Evolutionary conservation across 176 grass and related monocot species (phyloP).

Genomic region (Alopecurus myosuroides): DNA sequence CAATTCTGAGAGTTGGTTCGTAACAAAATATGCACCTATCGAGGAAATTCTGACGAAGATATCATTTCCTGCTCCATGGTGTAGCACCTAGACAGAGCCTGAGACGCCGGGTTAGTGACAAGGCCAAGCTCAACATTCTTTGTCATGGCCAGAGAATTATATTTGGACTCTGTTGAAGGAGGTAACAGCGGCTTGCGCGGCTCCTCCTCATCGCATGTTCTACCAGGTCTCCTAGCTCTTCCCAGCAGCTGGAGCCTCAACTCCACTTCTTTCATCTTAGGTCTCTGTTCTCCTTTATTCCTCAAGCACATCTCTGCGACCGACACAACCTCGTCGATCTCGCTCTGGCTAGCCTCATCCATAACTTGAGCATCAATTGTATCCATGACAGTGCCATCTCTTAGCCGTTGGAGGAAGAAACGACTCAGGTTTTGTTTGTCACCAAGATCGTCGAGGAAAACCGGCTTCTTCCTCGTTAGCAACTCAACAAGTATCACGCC

Average conservation of each 20-base stretch:
- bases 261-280: slow-evolving; percentile 52
- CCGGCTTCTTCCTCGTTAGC: slow-evolving; percentile 39
- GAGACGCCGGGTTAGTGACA: not conserved
- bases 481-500: slow-evolving; percentile 49
- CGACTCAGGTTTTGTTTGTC: slow-evolving; percentile 30
- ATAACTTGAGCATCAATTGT: slow-evolving; percentile 29
- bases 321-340: slow-evolving; percentile 15
- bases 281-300: slow-evolving; percentile 32
- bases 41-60: slow-evolving; percentile 18
- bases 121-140: slow-evolving; percentile 6
- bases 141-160: not conserved
- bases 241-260: slow-evolving; percentile 31
- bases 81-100: not conserved
- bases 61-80: slow-evolving; percentile 24
- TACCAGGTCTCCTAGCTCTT: slow-evolving; percentile 2
- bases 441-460: slow-evolving; percentile 18
- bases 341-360: slow-evolving; percentile 30
- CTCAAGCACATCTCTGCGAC: slow-evolving; percentile 29
- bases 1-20: not conserved
- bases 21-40: not conserved
- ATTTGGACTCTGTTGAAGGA: not conserved
- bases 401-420: slow-evolving; percentile 27
- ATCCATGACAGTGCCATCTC: not conserved
- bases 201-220: not conserved
- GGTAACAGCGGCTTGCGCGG: not conserved